Conservation (phyloP, 768 basidiomycete genomes). For the Glaciozyma antarctica region DNA sequence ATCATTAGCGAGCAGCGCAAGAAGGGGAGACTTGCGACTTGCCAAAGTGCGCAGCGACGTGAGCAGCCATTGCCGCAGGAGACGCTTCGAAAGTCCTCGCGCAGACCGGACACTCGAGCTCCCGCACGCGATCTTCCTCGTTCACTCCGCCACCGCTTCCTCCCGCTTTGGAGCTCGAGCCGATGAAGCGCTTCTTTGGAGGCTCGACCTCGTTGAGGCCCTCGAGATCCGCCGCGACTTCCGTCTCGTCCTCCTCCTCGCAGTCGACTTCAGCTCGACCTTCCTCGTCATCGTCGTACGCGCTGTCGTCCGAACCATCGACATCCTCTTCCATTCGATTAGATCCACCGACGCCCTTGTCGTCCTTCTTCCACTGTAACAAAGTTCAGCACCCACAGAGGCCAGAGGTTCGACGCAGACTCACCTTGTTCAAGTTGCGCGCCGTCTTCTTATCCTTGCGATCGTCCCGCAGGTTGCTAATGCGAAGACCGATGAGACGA, state of each 20-base stretch:
- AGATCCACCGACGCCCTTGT: not conserved
- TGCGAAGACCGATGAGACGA: slow-evolving; percentile 74
- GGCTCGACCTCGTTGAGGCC: not conserved
- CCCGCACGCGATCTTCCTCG: not conserved
- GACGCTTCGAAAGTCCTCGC: not conserved
- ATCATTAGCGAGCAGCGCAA: no score
- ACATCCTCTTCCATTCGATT: not conserved
- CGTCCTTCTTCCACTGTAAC: not conserved
- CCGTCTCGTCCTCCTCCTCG: not conserved
- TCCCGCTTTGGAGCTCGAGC: not conserved
- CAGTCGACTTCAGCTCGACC: not conserved
- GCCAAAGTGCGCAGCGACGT: slow-evolving; percentile 14
- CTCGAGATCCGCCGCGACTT: not conserved
- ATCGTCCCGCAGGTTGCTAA: slow-evolving; percentile 75
- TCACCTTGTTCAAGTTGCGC: slow-evolving; percentile 5
- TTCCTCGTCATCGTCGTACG: not conserved
- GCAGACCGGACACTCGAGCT: slow-evolving; percentile 4
- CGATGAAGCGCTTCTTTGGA: not conserved
- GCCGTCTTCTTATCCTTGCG: slow-evolving; percentile 1
- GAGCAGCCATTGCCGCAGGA: slow-evolving; percentile 15
- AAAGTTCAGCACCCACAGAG: not conserved
- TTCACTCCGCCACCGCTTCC: no score
- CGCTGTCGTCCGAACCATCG: not conserved
- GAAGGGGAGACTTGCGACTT: not conserved
- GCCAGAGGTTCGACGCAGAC: not conserved